These are phyloP conservation scores for Pseudocercospora musae DNA, from an alignment of 2,329 filamentous ascomycete species.

Conservation along the genomic window DNA sequence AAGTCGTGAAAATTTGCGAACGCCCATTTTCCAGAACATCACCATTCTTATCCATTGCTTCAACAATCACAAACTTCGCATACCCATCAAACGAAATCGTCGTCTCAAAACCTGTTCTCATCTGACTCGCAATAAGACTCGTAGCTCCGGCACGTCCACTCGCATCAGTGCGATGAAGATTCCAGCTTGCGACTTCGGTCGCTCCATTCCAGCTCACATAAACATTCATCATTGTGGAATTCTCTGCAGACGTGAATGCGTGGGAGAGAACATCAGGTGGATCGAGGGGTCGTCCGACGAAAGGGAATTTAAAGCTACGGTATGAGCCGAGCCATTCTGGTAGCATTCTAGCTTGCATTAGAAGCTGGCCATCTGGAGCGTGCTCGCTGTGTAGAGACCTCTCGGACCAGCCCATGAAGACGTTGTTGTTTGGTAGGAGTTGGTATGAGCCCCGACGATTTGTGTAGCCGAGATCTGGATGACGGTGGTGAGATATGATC, in stretches of 20 bases:
- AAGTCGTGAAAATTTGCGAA: background rate
- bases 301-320: slow-evolving; percentile 50
- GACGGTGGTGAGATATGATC: slow-evolving; percentile 13
- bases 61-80: background rate
- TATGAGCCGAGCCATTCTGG: slow-evolving; percentile 45
- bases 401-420: slow-evolving; percentile 50
- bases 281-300: slow-evolving; percentile 36
- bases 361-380: slow-evolving; percentile 42
- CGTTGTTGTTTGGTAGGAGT: slow-evolving; percentile 50
- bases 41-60: background rate
- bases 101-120: background rate
- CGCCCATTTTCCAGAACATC: background rate
- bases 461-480: slow-evolving; percentile 39
- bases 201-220: slow-evolving; percentile 53
- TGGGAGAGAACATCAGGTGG: slow-evolving; percentile 36
- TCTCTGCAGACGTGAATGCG: slow-evolving; percentile 12
- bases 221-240: slow-evolving; percentile 30
- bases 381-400: slow-evolving; percentile 36
- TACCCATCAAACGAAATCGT: background rate
- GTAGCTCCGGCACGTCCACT: background rate
- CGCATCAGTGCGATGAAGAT: background rate
- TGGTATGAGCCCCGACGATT: slow-evolving; percentile 37
- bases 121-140: background rate
- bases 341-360: slow-evolving; percentile 45
- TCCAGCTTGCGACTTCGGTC: slow-evolving; percentile 26